Evolutionary conservation across 768 basidiomycete genomes (phyloP), one percentile per base, ranked within the genome.

Genomic region (Leccinellum rugosiceps): DNA sequence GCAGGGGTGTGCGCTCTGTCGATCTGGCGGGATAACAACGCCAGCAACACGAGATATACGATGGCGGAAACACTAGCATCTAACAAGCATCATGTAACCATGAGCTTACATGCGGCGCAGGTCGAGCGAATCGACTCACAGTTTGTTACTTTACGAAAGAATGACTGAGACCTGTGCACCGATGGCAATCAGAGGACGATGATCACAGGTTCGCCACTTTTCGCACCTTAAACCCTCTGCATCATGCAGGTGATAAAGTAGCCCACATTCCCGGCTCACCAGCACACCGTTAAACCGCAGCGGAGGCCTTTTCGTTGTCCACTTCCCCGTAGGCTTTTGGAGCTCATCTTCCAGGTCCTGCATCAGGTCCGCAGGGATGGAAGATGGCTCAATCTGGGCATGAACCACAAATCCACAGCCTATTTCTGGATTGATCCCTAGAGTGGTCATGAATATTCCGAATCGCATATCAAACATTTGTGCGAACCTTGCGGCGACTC

Each of bases 191-290:
- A 30, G 50, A 15, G 32, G 52, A 55, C 31, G 23, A 19, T 13
- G 17, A 52, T n/a, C 54, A 31, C 32, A 58, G 35, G 8, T 0
- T 41, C n/a, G n/a, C 49, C 14, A 17, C 9, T 1, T 13, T 10
- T 52, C 77, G 23, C 59, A 90, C 87, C 88, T 81, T 50, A 94
- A 67, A 0, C 92, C 92, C 45, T 84, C 78, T 0, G 86, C 83
- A 23, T 86, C 80, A 26, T 77, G 77, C 4, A 92, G 65, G 57
- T 86, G 85, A 50, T 85, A 84, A 38, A 92, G 70, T 38, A 93
- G 72, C 3, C 90, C 94, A 66, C 94, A 96, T 58, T 90, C 83
- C 64, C 82, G 83, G 68, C 93, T 94, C 48, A 94, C 65, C 1
- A 93, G 68, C 7, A 94, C 74, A 9, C 84, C 88, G 51, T 80